Evolutionary conservation across 331 rosid genomes (phyloP).

Genomic region (Pyrus hybrid): DNA sequence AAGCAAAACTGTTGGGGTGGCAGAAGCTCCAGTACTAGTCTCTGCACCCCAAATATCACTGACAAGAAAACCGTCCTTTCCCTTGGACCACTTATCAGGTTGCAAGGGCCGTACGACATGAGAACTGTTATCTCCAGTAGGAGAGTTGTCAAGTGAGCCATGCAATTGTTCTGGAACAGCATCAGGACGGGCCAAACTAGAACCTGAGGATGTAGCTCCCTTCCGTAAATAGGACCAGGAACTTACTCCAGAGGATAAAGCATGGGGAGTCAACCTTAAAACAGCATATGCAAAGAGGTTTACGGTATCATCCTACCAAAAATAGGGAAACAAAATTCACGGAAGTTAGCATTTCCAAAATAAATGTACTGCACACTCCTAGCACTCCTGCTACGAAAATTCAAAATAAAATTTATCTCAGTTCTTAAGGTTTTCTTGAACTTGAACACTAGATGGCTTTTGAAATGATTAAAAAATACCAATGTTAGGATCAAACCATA

Average conservation of each 20-base stretch:
- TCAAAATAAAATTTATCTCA: background rate
- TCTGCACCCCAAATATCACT: no score
- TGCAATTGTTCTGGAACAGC: conserved; percentile 45
- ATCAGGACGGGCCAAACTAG: conserved; percentile 39
- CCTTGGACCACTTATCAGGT: conserved; percentile 83
- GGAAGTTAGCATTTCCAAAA: conserved; percentile 10
- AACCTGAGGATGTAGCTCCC: conserved; percentile 50
- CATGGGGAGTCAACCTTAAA: conserved; percentile 80
- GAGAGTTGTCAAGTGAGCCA: conserved; percentile 34
- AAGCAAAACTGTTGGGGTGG: no score
- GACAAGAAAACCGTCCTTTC: conserved; percentile 91
- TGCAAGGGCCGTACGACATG: conserved; percentile 68
- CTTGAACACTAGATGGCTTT: background rate
- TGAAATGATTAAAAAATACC: background rate
- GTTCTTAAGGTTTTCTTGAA: background rate
- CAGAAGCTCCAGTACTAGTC: no score
- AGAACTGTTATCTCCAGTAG: conserved; percentile 33
- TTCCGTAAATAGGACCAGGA: conserved; percentile 91
- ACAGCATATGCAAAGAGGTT: no score
- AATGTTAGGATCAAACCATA: conserved; percentile 39
- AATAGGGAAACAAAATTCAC: background rate
- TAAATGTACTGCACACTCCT: no score
- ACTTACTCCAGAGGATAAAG: conserved; percentile 70
- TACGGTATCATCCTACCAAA: conserved; percentile 79
- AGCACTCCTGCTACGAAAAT: no score